Evolutionary conservation across 2,329 filamentous ascomycete species (phyloP), one percentile per base, ranked within the genome.

Genomic region (Xylaria sp.): DNA sequence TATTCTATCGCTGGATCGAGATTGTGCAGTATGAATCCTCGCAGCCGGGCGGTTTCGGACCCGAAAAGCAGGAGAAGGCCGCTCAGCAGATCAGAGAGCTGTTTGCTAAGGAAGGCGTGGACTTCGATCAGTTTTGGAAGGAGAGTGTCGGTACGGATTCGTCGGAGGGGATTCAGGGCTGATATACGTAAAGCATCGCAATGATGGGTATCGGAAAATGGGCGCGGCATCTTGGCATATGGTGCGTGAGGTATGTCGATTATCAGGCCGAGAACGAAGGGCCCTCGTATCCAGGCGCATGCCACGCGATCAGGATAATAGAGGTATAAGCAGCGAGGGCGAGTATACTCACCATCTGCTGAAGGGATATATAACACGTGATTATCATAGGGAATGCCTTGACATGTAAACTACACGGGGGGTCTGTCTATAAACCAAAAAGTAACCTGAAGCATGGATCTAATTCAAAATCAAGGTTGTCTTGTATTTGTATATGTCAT

Each of bases 1-100:
- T 97, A 61, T 97, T 97, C 82, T 97, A 92, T 82, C 89, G 91
- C 63, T 97, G 94, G 93, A 92, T 97, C 57, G 94, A 97, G 82
- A 87, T 97, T 76, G 90, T 97, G 58, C 94, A 97, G 81, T 97
- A 89, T 75, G 94, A 97, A 81, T 91, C 92, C 48, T 91, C 89
- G 41, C 87, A 87, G 72, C 92, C 93, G 0, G 93, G 91, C 20
- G 93, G 92, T 0, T 97, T 97, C 76, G 92, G 90, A 1, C 82
- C 85, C 0, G 91, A 94, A 76, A 86, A 89, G 75, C 93, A 97
- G 80, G 83, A 87, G 64, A 86, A 84, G 50, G 90, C 92, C 1
- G 93, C 93, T 66, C 82, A 88, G 70, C 90, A 94, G 80, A 92
- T 94, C 58, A 88, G 91, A 74, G 86, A 89, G 45, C 83, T 96